Base-by-base conservation (phyloP, 2,329 filamentous ascomycete species). In the Trichoderma koningiopsis region DNA sequence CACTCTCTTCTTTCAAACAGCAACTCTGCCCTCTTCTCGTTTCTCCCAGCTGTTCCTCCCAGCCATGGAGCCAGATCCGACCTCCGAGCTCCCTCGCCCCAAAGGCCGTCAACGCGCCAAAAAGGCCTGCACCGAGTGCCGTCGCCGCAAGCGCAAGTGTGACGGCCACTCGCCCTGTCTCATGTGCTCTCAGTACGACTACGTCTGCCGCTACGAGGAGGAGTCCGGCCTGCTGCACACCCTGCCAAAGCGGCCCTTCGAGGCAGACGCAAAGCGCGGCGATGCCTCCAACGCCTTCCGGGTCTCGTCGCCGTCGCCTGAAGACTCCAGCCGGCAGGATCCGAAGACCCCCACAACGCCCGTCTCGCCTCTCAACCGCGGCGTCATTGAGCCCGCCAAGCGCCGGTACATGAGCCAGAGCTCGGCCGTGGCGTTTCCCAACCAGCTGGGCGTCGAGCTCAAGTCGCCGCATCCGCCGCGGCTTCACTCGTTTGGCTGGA, bases 401-500 rank as follows among this genome's bases (percentile, higher is more conserved):
- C 40, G 71, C 24, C 67, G 72, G n/a, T 70, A 66, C 55, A 57
- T 73, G 56, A 68, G 55, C 55, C 66, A 70, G 55, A 73, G 70
- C 47, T 68, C 65, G 5, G 72, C 71, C 49, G 68, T 72, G n/a
- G 71, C 72, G 13, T 65, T 73, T 33, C 71, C 72, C 2, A 70
- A 68, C 40, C 68, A 71, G 35, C 65, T 72, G 33, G 70, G 70
- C 5, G 47, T 62, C 10, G 68, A 68, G n/a, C 58, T 73, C n/a
- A 29, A 63, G 19, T 55, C 68, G 14, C 33, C 33, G 14, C 49
- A 69, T 33, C 72, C 71, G 6, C 71, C 70, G 16, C 71, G 72
- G 0, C 70, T 73, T 8, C 72, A 73, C 53, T 72, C 72, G 7
- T 73, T 71, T 64, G 72, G 71, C 5, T 73, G 72, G 72, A 73